Evolutionary conservation across 208 protist species (phyloP).

Genomic region (Angomonas deanei): DNA sequence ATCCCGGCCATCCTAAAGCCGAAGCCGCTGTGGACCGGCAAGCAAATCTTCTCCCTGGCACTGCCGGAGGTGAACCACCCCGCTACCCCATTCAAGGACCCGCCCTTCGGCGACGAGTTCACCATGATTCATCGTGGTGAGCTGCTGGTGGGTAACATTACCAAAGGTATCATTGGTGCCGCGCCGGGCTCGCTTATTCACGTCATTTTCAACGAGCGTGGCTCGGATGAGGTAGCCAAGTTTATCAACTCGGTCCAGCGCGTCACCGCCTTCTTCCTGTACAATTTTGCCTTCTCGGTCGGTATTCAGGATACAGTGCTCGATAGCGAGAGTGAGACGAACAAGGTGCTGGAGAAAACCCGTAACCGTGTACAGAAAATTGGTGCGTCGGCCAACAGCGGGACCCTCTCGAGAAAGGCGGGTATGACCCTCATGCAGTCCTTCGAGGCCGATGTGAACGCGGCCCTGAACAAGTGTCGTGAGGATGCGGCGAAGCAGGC

Average conservation of each 20-base stretch:
- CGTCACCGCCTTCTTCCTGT: slow-evolving; percentile 97
- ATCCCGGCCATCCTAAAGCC: slow-evolving; percentile 97
- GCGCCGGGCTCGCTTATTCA: slow-evolving; percentile 93
- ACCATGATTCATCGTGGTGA: slow-evolving; percentile 92
- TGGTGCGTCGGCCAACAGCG: slow-evolving; percentile 88
- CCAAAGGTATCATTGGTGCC: slow-evolving; percentile 89
- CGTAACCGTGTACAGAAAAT: slow-evolving; percentile 89
- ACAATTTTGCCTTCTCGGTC: slow-evolving; percentile 96
- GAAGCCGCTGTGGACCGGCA: slow-evolving; percentile 98
- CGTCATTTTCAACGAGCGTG: slow-evolving; percentile 96
- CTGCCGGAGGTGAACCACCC: slow-evolving; percentile 94
- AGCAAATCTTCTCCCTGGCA: slow-evolving; percentile 98
- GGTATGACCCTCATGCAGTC: slow-evolving; percentile 95
- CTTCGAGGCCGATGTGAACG: slow-evolving; percentile 98
- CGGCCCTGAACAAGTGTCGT: slow-evolving; percentile 88
- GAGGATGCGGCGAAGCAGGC: slow-evolving; percentile 88
- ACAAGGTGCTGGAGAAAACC: slow-evolving; percentile 85
- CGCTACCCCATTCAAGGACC: slow-evolving; percentile 41
- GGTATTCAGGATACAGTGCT: slow-evolving; percentile 98
- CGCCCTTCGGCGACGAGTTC: slow-evolving; percentile 55
- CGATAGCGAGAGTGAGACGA: slow-evolving; percentile 91
- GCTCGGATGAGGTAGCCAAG: slow-evolving; percentile 89
- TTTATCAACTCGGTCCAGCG: slow-evolving; percentile 94
- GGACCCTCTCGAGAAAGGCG: slow-evolving; percentile 92
- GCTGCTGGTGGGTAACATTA: slow-evolving; percentile 87